Conservation (phyloP, 2,329 filamentous ascomycete genomes). For the Penicillium concentricum region DNA sequence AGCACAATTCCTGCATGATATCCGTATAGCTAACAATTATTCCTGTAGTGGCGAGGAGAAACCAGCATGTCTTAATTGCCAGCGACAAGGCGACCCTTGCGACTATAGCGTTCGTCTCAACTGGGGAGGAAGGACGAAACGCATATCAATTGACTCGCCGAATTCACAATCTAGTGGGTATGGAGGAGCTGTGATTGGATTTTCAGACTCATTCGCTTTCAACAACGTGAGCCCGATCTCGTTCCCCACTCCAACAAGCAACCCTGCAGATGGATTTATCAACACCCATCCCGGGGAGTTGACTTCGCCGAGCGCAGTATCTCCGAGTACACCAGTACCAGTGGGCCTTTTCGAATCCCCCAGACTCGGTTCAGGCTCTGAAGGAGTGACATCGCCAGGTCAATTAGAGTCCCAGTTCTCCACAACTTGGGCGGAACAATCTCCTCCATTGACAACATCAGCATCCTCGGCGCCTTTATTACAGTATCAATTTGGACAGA, state of each 20-base stretch:
- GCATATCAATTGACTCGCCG: constrained; percentile 44
- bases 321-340: constrained; percentile 14
- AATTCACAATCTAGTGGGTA: constrained; percentile 29
- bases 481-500: constrained; percentile 16
- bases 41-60: constrained; percentile 68
- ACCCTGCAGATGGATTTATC: constrained; percentile 14
- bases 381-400: constrained; percentile 11
- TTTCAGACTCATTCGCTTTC: constrained; percentile 10
- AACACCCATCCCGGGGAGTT: constrained; percentile 11
- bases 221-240: constrained; percentile 10
- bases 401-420: constrained; percentile 15
- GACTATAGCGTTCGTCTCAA: constrained; percentile 80
- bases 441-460: constrained; percentile 13
- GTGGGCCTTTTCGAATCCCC: constrained; percentile 18
- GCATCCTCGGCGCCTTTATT: constrained; percentile 17
- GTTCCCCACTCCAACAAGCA: constrained; percentile 10
- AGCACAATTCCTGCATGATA: neutral
- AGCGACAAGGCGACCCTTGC: constrained; percentile 68
- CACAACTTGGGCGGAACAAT: constrained; percentile 23
- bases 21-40: constrained; percentile 11
- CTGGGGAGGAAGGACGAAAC: constrained; percentile 71
- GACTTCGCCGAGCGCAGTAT: constrained; percentile 15
- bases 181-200: constrained; percentile 20
- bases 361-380: constrained; percentile 8
- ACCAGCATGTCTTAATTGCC: constrained; percentile 70